Evolutionary conservation across 2,329 filamentous ascomycete species (phyloP).

Genomic region (Curvularia sp.): DNA sequence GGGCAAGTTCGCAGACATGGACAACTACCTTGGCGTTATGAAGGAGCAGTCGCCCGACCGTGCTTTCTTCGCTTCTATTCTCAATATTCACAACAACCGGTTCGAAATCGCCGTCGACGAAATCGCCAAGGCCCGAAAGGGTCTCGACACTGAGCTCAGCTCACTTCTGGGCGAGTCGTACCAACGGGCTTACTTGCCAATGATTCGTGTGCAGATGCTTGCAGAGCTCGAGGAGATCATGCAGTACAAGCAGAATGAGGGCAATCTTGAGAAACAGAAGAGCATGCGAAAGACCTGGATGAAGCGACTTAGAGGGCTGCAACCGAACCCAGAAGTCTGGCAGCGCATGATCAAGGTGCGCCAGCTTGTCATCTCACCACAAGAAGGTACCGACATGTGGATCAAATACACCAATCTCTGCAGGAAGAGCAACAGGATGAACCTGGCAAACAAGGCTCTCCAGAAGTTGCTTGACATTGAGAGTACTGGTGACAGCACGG

Average conservation of each 20-base stretch:
- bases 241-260: slow-evolving; percentile 87
- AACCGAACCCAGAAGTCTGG: slow-evolving; percentile 98
- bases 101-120: slow-evolving; percentile 89
- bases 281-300: slow-evolving; percentile 96
- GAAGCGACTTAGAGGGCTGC: slow-evolving; percentile 89
- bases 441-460: slow-evolving; percentile 92
- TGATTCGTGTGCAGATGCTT: slow-evolving; percentile 98
- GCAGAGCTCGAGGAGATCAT: slow-evolving; percentile 98
- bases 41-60: slow-evolving; percentile 91
- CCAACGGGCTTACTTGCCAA: slow-evolving; percentile 95
- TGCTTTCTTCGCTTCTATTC: slow-evolving; percentile 96
- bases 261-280: slow-evolving; percentile 82
- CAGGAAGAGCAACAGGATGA: slow-evolving; percentile 92
- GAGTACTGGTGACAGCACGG: slow-evolving; percentile 35
- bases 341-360: slow-evolving; percentile 96
- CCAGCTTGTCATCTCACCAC: slow-evolving; percentile 86
- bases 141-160: slow-evolving; percentile 92
- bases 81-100: slow-evolving; percentile 93
- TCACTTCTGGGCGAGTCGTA: slow-evolving; percentile 98
- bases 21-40: slow-evolving; percentile 94
- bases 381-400: slow-evolving; percentile 98
- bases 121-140: slow-evolving; percentile 90
- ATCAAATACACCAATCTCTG: slow-evolving; percentile 99
- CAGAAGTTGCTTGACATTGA: slow-evolving; percentile 76
- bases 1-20: slow-evolving; percentile 98